Percentiles rank a stretch among this genome's conserved stretches.
These are phyloP conservation scores for Penicillium vulpinum DNA, from an alignment of 2,329 filamentous ascomycete species.

Conservation along the genomic window DNA sequence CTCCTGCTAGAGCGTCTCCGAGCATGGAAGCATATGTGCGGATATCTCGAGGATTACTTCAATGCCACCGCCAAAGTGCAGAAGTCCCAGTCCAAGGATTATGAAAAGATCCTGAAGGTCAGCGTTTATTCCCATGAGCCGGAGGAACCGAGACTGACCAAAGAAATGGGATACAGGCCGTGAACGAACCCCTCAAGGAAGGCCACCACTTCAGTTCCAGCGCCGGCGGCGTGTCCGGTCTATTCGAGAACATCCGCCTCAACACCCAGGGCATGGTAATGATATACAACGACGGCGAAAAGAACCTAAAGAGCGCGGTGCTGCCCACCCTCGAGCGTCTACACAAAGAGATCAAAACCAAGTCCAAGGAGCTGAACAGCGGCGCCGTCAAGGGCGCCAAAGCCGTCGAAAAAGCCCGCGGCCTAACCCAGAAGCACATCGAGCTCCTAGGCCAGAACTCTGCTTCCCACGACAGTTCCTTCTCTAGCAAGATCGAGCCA, in stretches of 20 bases:
- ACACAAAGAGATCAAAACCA: constrained; percentile 95
- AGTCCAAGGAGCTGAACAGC: constrained; percentile 81
- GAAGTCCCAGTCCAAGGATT: constrained; percentile 84
- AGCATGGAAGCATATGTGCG: constrained; percentile 94
- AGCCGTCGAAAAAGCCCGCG: constrained; percentile 85
- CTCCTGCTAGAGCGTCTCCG: constrained; percentile 84
- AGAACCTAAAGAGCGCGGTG: constrained; percentile 81
- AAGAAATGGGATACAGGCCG: constrained; percentile 58
- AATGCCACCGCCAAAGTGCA: constrained; percentile 81
- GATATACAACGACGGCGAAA: constrained; percentile 86
- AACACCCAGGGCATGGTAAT: constrained; percentile 81
- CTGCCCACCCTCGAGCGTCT: constrained; percentile 86
- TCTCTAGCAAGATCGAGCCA: constrained; percentile 68
- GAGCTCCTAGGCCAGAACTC: constrained; percentile 87
- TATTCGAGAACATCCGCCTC: constrained; percentile 90
- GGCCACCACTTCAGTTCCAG: constrained; percentile 91
- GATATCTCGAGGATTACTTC: constrained; percentile 88
- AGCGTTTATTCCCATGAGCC: constrained; percentile 1
- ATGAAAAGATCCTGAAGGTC: constrained; percentile 89
- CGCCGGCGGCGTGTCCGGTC: constrained; percentile 79
- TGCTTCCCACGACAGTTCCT: constrained; percentile 70
- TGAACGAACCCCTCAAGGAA: constrained; percentile 81
- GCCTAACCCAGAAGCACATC: constrained; percentile 89
- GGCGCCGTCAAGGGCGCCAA: constrained; percentile 84
- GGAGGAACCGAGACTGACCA: background rate